A percentile compares a stretch with the other conserved stretches of the same genome.
Conservation (phyloP, 768 basidiomycete genomes). For the Termitomyces sp. region DNA sequence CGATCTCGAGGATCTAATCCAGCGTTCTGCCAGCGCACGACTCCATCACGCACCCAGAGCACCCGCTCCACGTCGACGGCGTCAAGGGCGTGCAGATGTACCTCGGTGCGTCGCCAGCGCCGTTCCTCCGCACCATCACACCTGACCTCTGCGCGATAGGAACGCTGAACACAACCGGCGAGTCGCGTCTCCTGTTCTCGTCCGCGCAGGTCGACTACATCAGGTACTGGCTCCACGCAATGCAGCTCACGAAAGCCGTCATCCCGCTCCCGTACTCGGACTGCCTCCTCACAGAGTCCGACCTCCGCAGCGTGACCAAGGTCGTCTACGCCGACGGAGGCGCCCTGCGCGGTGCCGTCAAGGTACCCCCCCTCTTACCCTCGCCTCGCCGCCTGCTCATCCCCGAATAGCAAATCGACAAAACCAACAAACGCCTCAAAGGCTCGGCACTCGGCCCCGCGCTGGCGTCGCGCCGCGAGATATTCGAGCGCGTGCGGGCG, state of each 20-base stretch:
- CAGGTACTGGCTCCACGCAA: conserved; percentile 77
- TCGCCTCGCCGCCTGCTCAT: neutral
- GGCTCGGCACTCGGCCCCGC: conserved; percentile 41
- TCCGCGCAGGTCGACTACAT: conserved; percentile 83
- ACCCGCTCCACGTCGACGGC: conserved; percentile 64
- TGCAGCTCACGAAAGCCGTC: conserved; percentile 55
- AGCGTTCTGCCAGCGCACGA: conserved; percentile 44
- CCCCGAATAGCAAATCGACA: conserved; percentile 58
- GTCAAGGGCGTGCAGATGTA: conserved; percentile 66
- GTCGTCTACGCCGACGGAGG: conserved; percentile 49
- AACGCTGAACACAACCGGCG: conserved; percentile 57
- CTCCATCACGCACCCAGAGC: conserved; percentile 60
- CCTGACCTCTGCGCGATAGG: conserved; percentile 28
- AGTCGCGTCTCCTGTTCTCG: conserved; percentile 76
- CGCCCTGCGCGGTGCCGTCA: conserved; percentile 53
- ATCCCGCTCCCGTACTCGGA: conserved; percentile 77
- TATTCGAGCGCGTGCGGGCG: conserved; percentile 64
- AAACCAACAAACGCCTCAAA: conserved; percentile 75
- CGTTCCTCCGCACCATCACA: too few relatives aligned
- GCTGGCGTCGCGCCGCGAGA: conserved; percentile 49
- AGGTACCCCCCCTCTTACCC: conserved; percentile 31
- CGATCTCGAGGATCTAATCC: neutral
- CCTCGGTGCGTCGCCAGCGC: conserved; percentile 43
- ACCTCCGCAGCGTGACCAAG: conserved; percentile 54
- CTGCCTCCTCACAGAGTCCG: conserved; percentile 58